A percentile compares a stretch with the other conserved stretches of the same genome.
Conservation (phyloP, 257 asterid genomes). For the Penstemon davidsonii region DNA sequence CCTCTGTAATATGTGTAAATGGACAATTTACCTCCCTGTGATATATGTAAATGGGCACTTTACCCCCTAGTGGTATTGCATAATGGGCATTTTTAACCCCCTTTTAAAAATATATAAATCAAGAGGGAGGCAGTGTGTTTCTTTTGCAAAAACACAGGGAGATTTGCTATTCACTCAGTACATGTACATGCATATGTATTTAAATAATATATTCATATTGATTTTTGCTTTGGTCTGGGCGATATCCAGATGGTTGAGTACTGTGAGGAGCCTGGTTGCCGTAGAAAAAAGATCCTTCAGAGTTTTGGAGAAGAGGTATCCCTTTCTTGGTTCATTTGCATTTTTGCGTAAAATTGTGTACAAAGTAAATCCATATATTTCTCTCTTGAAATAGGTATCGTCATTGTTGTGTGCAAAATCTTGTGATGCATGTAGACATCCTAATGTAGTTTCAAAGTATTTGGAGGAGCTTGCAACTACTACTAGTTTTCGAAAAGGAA, state of each 20-base stretch:
- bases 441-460: conserved; percentile 64
- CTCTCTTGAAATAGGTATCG: conserved; percentile 59
- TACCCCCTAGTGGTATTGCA: no score
- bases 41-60: no score
- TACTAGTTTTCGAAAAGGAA: conserved; percentile 49
- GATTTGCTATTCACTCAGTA: no score
- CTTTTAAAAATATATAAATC: no score
- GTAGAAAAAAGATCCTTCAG: conserved; percentile 90
- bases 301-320: conserved; percentile 88
- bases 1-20: no score
- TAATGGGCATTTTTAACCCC: no score
- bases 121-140: no score
- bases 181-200: no score
- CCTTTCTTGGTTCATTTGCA: conserved; percentile 22
- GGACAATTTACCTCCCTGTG: no score
- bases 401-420: conserved; percentile 68
- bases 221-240: conserved; percentile 26
- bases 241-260: conserved; percentile 77
- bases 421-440: conserved; percentile 86
- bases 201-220: background rate
- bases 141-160: no score
- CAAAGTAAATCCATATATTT: conserved; percentile 22
- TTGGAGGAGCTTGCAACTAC: conserved; percentile 68
- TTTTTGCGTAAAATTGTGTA: conserved; percentile 22
- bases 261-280: conserved; percentile 81